Base-by-base conservation (phyloP, 2,329 filamentous ascomycete genomes). In the Pseudogymnoascus sp. region DNA sequence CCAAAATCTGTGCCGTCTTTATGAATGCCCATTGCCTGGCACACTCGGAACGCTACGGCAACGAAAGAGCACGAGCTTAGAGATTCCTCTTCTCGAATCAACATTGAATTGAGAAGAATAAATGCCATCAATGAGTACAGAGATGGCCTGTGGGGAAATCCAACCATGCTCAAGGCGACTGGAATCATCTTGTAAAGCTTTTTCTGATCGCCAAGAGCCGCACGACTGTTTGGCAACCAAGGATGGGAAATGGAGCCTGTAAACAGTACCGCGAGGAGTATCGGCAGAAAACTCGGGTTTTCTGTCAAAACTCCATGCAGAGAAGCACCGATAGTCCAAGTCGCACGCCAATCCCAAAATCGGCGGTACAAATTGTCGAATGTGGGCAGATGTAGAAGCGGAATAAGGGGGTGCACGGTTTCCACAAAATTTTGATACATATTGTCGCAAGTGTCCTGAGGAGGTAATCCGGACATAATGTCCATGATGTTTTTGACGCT, bases 41-140 rank as follows among this genome's bases (percentile, higher is more conserved):
- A 74, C 60, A 77, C 75, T 39, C 75, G 73, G 8, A 75, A 68
- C 1, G 75, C 75, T 12, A 74, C 72, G 11, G 75, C 75, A 0
- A 75, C 74, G 59, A 77, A 69, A 50, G 74, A 77, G 75, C 75
- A 77, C 78, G 60, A 87, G 84, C 4, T 82, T 8, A 82, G 78
- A 5, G 80, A 79, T 58, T 78, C 76, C 62, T 81, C 79, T 58
- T 78, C 72, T 5, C 75, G 73, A 25, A 78, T 74, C 0, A 82
- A 76, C 18, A 82, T 72, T 1, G 76, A 71, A 3, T 86, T 74
- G 65, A 84, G 86, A 1, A 87, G 73, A 1, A 79, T 74, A 28
- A 85, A 79, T 0, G 84, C 83, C 67, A 86, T 83, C 9, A 87
- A 69, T 2, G 86, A 78, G 8, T 78, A 74, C 1, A 86, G 67